These are phyloP conservation scores for Dactylis glomerata DNA, from an alignment of 176 grass and related monocot species.

Conservation along the genomic window DNA sequence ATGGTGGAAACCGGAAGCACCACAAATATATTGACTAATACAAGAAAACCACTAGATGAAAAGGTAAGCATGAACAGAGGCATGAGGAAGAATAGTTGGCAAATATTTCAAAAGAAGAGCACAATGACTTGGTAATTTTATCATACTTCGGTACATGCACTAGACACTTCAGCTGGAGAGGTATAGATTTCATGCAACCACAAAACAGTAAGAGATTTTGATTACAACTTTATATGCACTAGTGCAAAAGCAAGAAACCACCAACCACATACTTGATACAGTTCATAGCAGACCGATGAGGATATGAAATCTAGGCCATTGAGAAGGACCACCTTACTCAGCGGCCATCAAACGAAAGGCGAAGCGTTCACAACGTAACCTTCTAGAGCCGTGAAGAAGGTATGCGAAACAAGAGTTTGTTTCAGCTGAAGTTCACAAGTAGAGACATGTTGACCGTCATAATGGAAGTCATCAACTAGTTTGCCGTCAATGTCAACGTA, in stretches of 20 bases:
- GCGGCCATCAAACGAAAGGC: background rate
- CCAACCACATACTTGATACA: too few species aligned
- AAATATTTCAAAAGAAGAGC: background rate
- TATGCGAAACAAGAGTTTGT: background rate
- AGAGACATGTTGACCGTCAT: background rate
- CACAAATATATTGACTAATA: too few species aligned
- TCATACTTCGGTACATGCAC: background rate
- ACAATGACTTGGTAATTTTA: background rate
- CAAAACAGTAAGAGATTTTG: too few species aligned
- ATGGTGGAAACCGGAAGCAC: too few species aligned
- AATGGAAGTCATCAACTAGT: background rate
- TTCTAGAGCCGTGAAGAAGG: background rate
- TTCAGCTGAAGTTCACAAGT: background rate
- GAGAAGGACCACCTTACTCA: background rate
- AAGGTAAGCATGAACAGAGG: background rate
- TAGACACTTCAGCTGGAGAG: background rate
- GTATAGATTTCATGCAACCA: too few species aligned
- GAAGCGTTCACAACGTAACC: background rate
- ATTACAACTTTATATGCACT: too few species aligned
- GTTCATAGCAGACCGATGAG: too few species aligned
- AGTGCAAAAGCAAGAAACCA: too few species aligned
- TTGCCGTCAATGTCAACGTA: background rate
- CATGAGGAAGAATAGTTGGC: background rate
- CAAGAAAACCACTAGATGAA: too few species aligned
- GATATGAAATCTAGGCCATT: background rate